A percentile compares a stretch with the other conserved stretches of the same genome.
phyloP scores from a whole-genome alignment of 305 asterid species.

The Rubia peregrina region DNA sequence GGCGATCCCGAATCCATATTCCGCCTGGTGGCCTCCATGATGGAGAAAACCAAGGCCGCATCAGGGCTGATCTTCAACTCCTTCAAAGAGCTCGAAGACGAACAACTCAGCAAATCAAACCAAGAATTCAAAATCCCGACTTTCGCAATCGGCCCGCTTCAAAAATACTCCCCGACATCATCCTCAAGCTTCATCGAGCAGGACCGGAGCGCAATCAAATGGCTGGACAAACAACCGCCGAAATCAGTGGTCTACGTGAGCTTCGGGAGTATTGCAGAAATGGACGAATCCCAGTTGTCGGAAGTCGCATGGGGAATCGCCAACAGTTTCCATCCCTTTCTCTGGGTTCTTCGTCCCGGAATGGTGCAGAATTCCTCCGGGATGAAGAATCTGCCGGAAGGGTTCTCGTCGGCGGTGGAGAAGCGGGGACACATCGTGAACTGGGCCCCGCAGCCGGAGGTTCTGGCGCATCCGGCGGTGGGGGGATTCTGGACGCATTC shows the following conservation, averaged over 20 bases:
- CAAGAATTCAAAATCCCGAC: slow-evolving; percentile 25
- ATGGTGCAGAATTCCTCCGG: slow-evolving; percentile 30
- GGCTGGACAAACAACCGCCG: slow-evolving; percentile 39
- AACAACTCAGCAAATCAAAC: slow-evolving; percentile 1
- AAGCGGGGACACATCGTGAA: slow-evolving; percentile 34
- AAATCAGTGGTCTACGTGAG: slow-evolving; percentile 49
- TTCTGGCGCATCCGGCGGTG: slow-evolving; percentile 39
- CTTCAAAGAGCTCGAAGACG: slow-evolving; percentile 13
- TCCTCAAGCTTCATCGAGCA: slow-evolving; percentile 38
- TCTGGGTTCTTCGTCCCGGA: slow-evolving; percentile 53
- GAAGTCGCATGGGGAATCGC: slow-evolving; percentile 50
- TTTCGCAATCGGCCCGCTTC: slow-evolving; percentile 46
- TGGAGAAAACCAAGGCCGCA: slow-evolving; percentile 6
- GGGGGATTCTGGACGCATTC: slow-evolving; percentile 55
- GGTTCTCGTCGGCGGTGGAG: slow-evolving; percentile 19
- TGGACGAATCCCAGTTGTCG: slow-evolving; percentile 19
- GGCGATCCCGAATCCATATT: not conserved
- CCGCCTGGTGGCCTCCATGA: not conserved
- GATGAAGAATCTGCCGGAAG: slow-evolving; percentile 23
- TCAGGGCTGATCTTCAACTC: slow-evolving; percentile 20
- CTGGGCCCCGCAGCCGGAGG: slow-evolving; percentile 59
- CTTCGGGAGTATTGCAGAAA: slow-evolving; percentile 44
- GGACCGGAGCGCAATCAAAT: slow-evolving; percentile 33
- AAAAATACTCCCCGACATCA: slow-evolving; percentile 37
- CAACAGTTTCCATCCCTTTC: slow-evolving; percentile 35